phyloP scores from a whole-genome alignment of 768 basidiomycete genomes.

The Podaxis sp. region DNA sequence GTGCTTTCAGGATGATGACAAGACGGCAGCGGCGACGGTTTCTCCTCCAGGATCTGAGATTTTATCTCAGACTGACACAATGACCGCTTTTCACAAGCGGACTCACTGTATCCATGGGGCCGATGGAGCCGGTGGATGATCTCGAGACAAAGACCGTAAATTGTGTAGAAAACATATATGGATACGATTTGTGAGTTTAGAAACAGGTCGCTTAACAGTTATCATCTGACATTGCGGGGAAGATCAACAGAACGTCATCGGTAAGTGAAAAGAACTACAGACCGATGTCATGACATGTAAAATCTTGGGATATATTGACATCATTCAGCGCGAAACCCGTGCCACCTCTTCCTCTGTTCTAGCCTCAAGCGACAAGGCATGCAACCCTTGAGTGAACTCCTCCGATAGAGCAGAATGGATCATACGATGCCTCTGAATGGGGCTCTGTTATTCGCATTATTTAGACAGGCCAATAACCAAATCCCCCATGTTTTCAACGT shows the following conservation, averaged over 20 bases:
- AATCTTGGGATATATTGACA: not conserved
- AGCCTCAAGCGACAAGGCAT: slow-evolving; percentile 76
- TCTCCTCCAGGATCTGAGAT: slow-evolving; percentile 12
- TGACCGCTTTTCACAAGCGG: slow-evolving; percentile 7
- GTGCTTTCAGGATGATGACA: slow-evolving; percentile 5
- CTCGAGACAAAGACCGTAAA: slow-evolving; percentile 2
- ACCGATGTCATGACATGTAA: not conserved
- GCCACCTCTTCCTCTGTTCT: slow-evolving; percentile 57
- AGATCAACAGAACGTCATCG: slow-evolving; percentile 3
- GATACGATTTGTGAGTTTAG: slow-evolving; percentile 5
- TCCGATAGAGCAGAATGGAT: slow-evolving; percentile 71
- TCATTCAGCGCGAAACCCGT: not conserved
- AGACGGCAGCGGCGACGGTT: slow-evolving; percentile 1
- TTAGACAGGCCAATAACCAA: slow-evolving; percentile 16
- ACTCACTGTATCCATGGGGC: slow-evolving; percentile 15
- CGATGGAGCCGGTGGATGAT: slow-evolving; percentile 7
- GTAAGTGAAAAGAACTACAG: not conserved
- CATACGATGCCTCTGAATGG: slow-evolving; percentile 81
- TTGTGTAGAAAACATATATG: slow-evolving; percentile 6
- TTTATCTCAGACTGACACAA: slow-evolving; percentile 3
- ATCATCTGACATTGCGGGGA: not conserved
- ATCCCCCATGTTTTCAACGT: slow-evolving; percentile 5
- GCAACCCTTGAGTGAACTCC: slow-evolving; percentile 70
- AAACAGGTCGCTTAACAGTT: slow-evolving; percentile 9
- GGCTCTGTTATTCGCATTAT: slow-evolving; percentile 42